Evolutionary conservation across 1,139 yeast species (phyloP).

Genomic region (Meyerozyma athensensis): DNA sequence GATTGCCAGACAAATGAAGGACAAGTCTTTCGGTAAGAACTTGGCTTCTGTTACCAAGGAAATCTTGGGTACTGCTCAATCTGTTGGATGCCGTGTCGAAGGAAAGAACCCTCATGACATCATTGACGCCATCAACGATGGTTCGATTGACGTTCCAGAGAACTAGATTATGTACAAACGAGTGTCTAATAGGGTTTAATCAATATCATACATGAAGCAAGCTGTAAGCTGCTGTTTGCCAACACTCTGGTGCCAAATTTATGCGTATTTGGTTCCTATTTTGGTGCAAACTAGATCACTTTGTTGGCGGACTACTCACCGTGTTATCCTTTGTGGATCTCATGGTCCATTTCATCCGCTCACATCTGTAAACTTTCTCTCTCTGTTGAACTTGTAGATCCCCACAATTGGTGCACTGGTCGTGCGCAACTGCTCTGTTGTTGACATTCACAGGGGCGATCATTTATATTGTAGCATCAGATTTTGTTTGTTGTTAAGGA

Average conservation of each 20-base stretch:
- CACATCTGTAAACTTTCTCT: slow-evolving; percentile 13
- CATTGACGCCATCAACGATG: slow-evolving; percentile 96
- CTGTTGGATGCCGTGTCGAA: slow-evolving; percentile 98
- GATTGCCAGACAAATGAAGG: slow-evolving; percentile 97
- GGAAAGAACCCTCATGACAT: slow-evolving; percentile 99
- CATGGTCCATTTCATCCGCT: slow-evolving; percentile 66
- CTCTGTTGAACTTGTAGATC: not conserved
- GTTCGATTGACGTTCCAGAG: slow-evolving; percentile 95
- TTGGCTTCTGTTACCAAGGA: slow-evolving; percentile 97
- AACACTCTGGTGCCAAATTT: slow-evolving; percentile 90
- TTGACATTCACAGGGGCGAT: slow-evolving; percentile 1
- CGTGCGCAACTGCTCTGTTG: not conserved
- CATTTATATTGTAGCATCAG: not conserved
- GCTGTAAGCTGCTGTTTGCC: slow-evolving; percentile 53
- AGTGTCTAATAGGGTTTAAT: slow-evolving; percentile 33
- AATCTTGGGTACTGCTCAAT: slow-evolving; percentile 99
- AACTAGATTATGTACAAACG: slow-evolving; percentile 51
- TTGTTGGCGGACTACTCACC: slow-evolving; percentile 69
- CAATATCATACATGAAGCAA: slow-evolving; percentile 15
- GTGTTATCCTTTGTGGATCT: slow-evolving; percentile 41
- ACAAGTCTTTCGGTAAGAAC: slow-evolving; percentile 96
- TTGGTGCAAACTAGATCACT: slow-evolving; percentile 88
- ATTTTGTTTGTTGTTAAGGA: slow-evolving; percentile 20
- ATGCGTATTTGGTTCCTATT: slow-evolving; percentile 80
- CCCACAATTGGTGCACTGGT: slow-evolving; percentile 5